phyloP scores from a whole-genome alignment of 1,284 basidiomycete species.

The Malassezia globosa region DNA sequence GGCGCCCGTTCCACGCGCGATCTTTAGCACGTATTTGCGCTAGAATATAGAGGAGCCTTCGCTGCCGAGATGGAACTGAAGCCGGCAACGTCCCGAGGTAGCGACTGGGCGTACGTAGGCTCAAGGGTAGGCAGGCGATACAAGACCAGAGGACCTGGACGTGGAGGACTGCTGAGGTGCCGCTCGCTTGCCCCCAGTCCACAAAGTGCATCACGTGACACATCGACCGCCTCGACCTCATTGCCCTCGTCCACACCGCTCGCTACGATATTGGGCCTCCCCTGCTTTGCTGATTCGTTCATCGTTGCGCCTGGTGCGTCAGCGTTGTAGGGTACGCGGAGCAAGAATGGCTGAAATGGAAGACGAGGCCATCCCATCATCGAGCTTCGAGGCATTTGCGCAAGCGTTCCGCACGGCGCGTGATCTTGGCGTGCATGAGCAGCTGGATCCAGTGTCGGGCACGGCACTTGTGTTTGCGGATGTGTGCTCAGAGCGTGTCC shows the following conservation, averaged over 20 bases:
- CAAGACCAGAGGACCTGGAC: too few species aligned
- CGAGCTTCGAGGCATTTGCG: conserved; percentile 35
- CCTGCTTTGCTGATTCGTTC: conserved; percentile 1
- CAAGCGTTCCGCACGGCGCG: conserved; percentile 26
- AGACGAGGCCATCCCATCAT: conserved; percentile 15
- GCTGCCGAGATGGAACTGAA: not conserved
- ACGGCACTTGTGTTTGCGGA: conserved; percentile 35
- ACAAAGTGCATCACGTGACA: not conserved
- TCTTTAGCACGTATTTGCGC: too few species aligned
- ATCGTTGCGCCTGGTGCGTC: not conserved
- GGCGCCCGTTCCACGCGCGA: too few species aligned
- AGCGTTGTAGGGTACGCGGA: not conserved
- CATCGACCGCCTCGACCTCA: too few species aligned
- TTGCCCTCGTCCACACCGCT: too few species aligned
- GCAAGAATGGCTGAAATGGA: conserved; percentile 6
- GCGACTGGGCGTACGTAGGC: too few species aligned
- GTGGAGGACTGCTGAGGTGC: too few species aligned
- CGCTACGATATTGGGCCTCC: too few species aligned
- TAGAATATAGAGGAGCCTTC: too few species aligned
- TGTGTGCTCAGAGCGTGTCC: conserved; percentile 20
- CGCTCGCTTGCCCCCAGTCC: not conserved
- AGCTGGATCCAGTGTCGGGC: conserved; percentile 26
- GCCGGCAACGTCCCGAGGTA: not conserved
- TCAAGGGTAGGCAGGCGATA: too few species aligned
- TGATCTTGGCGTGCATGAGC: conserved; percentile 20